These are phyloP conservation scores for Russula vinacea DNA, from an alignment of 768 basidiomycete genomes.

Conservation along the genomic window DNA sequence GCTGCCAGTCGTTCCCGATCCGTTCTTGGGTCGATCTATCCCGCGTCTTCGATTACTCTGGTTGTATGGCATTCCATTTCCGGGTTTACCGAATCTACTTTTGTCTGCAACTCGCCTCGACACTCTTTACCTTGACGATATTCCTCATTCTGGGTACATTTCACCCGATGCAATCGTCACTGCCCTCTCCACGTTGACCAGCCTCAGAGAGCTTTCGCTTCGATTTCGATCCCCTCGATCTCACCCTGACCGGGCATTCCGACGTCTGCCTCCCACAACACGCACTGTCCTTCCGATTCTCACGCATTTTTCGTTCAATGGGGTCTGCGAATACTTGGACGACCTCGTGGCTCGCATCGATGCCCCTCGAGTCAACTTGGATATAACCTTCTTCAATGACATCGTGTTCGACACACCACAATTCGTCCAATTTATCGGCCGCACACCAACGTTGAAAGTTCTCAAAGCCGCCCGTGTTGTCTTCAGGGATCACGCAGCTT, in stretches of 20 bases:
- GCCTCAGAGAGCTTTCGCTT: neutral
- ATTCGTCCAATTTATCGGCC: neutral
- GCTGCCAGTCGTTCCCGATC: too few species aligned
- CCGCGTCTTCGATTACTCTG: neutral
- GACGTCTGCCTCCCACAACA: neutral
- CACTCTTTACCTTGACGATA: fast-evolving
- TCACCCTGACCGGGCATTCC: neutral
- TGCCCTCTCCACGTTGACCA: too few species aligned
- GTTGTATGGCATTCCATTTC: neutral
- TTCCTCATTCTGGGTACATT: too few species aligned
- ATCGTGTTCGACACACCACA: neutral
- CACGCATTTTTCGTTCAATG: neutral
- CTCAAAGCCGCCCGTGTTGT: neutral
- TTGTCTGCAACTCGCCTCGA: too few species aligned
- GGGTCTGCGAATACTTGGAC: neutral
- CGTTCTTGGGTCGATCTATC: neutral
- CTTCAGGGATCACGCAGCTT: neutral
- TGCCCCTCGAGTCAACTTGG: neutral
- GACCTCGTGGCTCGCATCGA: neutral
- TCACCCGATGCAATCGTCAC: too few species aligned
- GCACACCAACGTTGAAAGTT: neutral
- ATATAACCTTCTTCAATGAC: neutral
- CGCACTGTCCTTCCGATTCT: neutral
- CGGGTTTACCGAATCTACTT: too few species aligned
- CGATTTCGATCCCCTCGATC: neutral